These are phyloP conservation scores for Exophiala dermatitidis DNA, from an alignment of 2,329 filamentous ascomycete species.

Conservation along the genomic window DNA sequence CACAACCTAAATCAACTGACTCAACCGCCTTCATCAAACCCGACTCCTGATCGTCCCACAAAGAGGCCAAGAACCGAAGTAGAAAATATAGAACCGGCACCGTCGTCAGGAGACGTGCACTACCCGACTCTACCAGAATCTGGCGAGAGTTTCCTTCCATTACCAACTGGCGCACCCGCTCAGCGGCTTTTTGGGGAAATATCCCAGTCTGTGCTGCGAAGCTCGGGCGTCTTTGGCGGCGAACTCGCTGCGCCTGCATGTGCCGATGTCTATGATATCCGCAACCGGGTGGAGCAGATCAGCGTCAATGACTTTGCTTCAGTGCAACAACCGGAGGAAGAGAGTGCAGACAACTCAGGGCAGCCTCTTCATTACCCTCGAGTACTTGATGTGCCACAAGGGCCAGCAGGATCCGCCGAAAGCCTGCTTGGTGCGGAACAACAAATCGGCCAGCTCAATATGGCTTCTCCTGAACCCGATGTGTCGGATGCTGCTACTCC, in stretches of 20 bases:
- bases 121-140: slow-evolving; percentile 39
- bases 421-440: slow-evolving; percentile 45
- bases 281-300: slow-evolving; percentile 29
- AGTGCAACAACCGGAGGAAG: not conserved
- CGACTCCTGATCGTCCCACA: slow-evolving; percentile 26
- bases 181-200: slow-evolving; percentile 55
- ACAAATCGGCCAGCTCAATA: slow-evolving; percentile 42
- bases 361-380: slow-evolving; percentile 35
- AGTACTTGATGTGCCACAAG: slow-evolving; percentile 32
- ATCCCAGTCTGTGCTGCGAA: slow-evolving; percentile 47
- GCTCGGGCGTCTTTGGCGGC: slow-evolving; percentile 43
- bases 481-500: slow-evolving; percentile 30
- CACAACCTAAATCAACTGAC: slow-evolving; percentile 21
- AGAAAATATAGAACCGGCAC: not conserved
- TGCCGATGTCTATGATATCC: slow-evolving; percentile 17
- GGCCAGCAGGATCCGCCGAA: slow-evolving; percentile 35
- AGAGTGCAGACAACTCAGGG: slow-evolving; percentile 30
- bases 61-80: slow-evolving; percentile 29
- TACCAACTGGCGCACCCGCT: slow-evolving; percentile 27
- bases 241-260: slow-evolving; percentile 5
- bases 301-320: slow-evolving; percentile 37
- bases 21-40: slow-evolving; percentile 17
- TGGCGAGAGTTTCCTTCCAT: slow-evolving; percentile 32
- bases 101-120: slow-evolving; percentile 29
- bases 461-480: slow-evolving; percentile 38